Evolutionary conservation across 345 rosid genomes (phyloP), one percentile per base, ranked within the genome.

Genomic region (Arabidopsis suecica): DNA sequence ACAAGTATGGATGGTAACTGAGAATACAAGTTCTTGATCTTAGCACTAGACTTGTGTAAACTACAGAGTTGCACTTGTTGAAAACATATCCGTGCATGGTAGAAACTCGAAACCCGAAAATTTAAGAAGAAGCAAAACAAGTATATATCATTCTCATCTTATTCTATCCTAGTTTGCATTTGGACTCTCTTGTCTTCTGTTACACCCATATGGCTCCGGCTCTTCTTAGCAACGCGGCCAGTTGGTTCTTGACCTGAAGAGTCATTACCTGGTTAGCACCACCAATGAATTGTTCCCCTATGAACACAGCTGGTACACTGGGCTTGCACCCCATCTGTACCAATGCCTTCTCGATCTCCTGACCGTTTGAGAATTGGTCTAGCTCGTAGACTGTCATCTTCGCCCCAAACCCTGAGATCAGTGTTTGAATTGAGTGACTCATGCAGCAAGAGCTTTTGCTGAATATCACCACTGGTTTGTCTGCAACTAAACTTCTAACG

Each of bases 391-490:
- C 86, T 0, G 85, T 89, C 9, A 85, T 85, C 62, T 91, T 88
- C 0, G 93, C 96, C 4, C 98, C 98, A 13, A 82, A 89, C 41
- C 96, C 83, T 11, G 79, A 59, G 59, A 94, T 83, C 5, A 94
- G 87, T 16, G 87, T 53, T 81, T 83, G 84, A 57, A 88, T 85
- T 5, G 93, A 74, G 69, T 86, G 91, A 82, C 95, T 82, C 88
- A 88, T 91, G 85, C 86, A 83, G 48, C 96, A 89, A n/a, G 80
- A 69, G 82, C 86, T 89, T 86, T 72, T 85, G 89, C 91, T 91
- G 78, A 91, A 94, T n/a, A 94, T 79, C 84, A 94, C 97, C 82
- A 86, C 89, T 5, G 98, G 88, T 79, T 79, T 86, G 44, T 86
- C 96, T 28, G 44, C 81, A n/a, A 91, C 87, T 86, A 89, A 42